Conservation (phyloP, 805 yeast genomes). For the Cyberlindnera mycetangii region DNA sequence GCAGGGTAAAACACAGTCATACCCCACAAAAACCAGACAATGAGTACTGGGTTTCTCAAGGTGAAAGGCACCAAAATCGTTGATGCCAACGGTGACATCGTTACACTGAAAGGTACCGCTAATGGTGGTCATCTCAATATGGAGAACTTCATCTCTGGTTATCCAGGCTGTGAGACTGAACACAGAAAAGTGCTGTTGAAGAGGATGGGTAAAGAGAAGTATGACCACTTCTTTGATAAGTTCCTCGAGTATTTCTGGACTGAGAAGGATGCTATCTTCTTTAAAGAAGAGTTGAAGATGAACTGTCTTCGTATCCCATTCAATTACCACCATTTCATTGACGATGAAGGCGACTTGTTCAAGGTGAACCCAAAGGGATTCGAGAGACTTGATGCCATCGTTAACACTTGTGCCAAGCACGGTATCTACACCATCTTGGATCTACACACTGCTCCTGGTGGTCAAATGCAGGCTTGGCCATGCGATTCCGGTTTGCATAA, state of each 20-base stretch:
- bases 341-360: slow-evolving; percentile 42
- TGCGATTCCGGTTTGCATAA: slow-evolving; percentile 45
- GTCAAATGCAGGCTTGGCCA: slow-evolving; percentile 57
- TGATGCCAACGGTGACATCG: slow-evolving; percentile 36
- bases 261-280: slow-evolving; percentile 46
- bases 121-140: slow-evolving; percentile 49
- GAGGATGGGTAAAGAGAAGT: slow-evolving; percentile 45
- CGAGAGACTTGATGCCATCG: slow-evolving; percentile 39
- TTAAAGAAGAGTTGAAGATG: slow-evolving; percentile 36
- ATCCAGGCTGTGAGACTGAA: slow-evolving; percentile 51
- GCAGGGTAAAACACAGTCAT: neutral
- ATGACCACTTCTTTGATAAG: slow-evolving; percentile 46
- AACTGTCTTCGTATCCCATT: slow-evolving; percentile 50
- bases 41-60: slow-evolving; percentile 30
- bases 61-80: slow-evolving; percentile 47
- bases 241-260: slow-evolving; percentile 53
- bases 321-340: slow-evolving; percentile 48
- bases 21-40: neutral
- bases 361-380: slow-evolving; percentile 44
- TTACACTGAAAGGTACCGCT: slow-evolving; percentile 46
- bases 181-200: slow-evolving; percentile 38
- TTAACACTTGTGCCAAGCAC: slow-evolving; percentile 42
- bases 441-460: slow-evolving; percentile 51
- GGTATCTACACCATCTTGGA: slow-evolving; percentile 49
- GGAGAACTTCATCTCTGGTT: slow-evolving; percentile 56